Conservation (phyloP, 352 stramenopile species). For the Globisporangium alternatum region DNA sequence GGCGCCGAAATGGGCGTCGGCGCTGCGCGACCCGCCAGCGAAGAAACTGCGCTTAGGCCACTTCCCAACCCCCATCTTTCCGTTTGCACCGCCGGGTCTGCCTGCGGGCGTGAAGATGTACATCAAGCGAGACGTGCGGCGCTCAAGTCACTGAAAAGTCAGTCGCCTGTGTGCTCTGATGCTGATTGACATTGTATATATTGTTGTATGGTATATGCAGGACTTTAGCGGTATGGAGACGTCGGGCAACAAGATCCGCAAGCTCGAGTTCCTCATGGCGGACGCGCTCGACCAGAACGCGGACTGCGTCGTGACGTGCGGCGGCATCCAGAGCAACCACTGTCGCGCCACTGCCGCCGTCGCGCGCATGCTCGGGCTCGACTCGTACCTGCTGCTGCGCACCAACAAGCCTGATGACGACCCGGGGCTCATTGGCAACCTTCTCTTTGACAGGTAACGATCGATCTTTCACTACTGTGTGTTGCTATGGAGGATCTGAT, state of each 20-base stretch:
- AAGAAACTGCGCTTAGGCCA: conserved; percentile 63
- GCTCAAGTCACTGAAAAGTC: background rate
- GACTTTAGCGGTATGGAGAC: conserved; percentile 90
- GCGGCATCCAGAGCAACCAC: conserved; percentile 93
- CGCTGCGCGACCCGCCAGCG: conserved; percentile 39
- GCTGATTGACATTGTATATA: background rate
- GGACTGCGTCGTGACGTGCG: conserved; percentile 91
- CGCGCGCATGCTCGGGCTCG: conserved; percentile 87
- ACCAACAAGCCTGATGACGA: conserved; percentile 74
- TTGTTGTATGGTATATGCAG: conserved; percentile 16
- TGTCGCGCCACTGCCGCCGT: conserved; percentile 86
- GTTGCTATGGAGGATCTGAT: background rate
- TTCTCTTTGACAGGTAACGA: conserved; percentile 68
- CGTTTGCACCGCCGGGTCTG: conserved; percentile 65
- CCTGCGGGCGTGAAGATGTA: conserved; percentile 70
- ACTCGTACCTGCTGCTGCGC: conserved; percentile 90
- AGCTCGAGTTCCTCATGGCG: conserved; percentile 93
- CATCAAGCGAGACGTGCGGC: conserved; percentile 76
- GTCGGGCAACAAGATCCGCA: conserved; percentile 95
- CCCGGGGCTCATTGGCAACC: conserved; percentile 66
- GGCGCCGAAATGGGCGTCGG: conserved; percentile 53
- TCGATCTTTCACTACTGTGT: conserved; percentile 4
- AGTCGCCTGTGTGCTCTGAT: background rate
- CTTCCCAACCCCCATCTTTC: conserved; percentile 80
- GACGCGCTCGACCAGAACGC: conserved; percentile 84